Base-by-base conservation (phyloP, 2,329 filamentous ascomycete species). In the Parascedosporium putredinis region DNA sequence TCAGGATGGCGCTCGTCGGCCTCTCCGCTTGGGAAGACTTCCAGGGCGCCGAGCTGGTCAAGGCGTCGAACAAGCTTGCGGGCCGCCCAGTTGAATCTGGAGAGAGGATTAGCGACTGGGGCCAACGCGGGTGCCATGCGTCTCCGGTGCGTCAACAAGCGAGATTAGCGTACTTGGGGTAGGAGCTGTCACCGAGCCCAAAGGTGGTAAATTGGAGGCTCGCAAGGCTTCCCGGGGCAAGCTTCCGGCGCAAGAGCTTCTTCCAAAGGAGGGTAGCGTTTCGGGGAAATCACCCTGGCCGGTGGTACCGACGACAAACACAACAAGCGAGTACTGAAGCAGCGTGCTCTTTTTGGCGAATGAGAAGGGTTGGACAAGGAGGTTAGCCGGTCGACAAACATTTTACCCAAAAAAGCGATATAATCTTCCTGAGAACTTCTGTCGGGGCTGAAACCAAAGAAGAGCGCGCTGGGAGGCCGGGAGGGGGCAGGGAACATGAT, bases 1-100 rank as follows among this genome's bases (percentile, higher is more conserved):
- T 97, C 90, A 23, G 88, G 81, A 70, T 96, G 89, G 62, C 94
- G 88, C 58, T 96, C 90, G 61, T 98, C 93, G 20, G 84, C 89
- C 66, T 98, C 93, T 10, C 88, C 93, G 33, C 83, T 74, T 36
- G 84, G 79, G 58, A 86, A 85, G 54, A 93, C 79, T 45, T 88
- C 78, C 38, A 74, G 74, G 2, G 88, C 93, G 1, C 91, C 91
- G 1, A 98, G 77, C 62, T 95, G 89, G 33, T 83, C 65, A 29
- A 98, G 71, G 14, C 93, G 81, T 58, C 89, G 91, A 59, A 89
- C 81, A 43, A 98, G 73, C 66, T 96, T 95, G 46, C 89, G 79
- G 43, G 86, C 86, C 16, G 91, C 89, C 80, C 88, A 95, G 68
- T 98, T 98, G 67, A 88, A 95, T 60, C 86, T 91, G 53, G 72